Evolutionary conservation across 106 monocot genomes (phyloP).

Genomic region (Gastrodia elata): DNA sequence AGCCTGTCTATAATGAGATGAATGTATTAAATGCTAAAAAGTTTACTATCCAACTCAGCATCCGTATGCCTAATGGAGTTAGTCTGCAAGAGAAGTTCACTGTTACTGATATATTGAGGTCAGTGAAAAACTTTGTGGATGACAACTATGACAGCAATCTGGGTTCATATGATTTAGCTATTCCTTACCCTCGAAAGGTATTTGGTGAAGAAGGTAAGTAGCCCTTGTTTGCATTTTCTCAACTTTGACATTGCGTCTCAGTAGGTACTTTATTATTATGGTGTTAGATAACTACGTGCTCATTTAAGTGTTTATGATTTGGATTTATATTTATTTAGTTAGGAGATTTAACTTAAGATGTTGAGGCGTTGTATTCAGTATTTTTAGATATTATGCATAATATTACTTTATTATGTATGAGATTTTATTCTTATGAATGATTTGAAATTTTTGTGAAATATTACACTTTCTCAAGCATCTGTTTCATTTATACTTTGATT

Average conservation of each 20-base stretch:
- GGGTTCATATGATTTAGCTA: conserved; percentile 58
- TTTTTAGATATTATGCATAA: neutral
- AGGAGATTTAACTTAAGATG: neutral
- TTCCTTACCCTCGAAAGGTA: conserved; percentile 76
- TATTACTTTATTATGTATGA: neutral
- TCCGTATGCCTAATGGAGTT: conserved; percentile 63
- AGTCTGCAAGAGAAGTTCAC: conserved; percentile 55
- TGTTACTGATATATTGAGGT: conserved; percentile 45
- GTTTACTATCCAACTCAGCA: conserved; percentile 62
- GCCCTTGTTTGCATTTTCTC: neutral
- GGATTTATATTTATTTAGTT: neutral
- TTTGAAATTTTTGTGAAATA: neutral
- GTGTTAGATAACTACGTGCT: neutral
- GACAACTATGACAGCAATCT: conserved; percentile 23
- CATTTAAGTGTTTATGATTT: neutral
- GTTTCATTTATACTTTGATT: neutral
- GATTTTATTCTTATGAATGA: neutral
- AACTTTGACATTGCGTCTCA: neutral
- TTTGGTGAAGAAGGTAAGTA: conserved; percentile 64
- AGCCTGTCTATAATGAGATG: conserved; percentile 13
- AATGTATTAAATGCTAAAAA: conserved; percentile 24
- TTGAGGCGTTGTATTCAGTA: neutral
- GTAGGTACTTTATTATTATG: neutral
- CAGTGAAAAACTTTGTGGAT: conserved; percentile 59
- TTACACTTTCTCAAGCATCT: neutral